Percentiles rank a stretch among this genome's conserved stretches.
Conservation (phyloP, 2,329 filamentous ascomycete genomes). For the Alternaria viburni region DNA sequence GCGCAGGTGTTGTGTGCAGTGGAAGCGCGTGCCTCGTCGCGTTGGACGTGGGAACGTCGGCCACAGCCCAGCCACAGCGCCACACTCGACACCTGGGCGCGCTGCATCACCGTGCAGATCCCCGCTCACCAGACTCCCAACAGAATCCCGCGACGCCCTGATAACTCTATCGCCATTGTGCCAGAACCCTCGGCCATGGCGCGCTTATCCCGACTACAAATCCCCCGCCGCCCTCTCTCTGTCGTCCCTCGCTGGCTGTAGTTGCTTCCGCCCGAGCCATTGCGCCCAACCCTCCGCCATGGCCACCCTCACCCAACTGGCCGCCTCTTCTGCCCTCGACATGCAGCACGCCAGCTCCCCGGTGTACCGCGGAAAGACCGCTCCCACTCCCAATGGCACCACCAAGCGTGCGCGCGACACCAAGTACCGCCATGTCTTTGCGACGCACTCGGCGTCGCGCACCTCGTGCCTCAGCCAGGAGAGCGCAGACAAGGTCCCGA, state of each 20-base stretch:
- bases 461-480: slow-evolving; percentile 89
- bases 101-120: slow-evolving; percentile 21
- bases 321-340: slow-evolving; percentile 34
- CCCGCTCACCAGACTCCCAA: slow-evolving; percentile 26
- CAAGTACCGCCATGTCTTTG: slow-evolving; percentile 92
- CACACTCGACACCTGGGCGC: slow-evolving; percentile 9
- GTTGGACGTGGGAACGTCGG: background rate
- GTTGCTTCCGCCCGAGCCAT: slow-evolving; percentile 7
- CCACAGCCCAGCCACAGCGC: slow-evolving; percentile 11
- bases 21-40: slow-evolving; percentile 15
- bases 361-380: slow-evolving; percentile 31
- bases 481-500: slow-evolving; percentile 69
- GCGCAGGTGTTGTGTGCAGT: slow-evolving; percentile 1
- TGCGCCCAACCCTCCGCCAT: slow-evolving; percentile 26
- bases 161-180: slow-evolving; percentile 16
- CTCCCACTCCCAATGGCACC: slow-evolving; percentile 17
- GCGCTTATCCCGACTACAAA: slow-evolving; percentile 6
- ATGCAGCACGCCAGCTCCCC: slow-evolving; percentile 28
- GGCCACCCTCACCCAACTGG: slow-evolving; percentile 37
- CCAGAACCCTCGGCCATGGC: slow-evolving; percentile 15
- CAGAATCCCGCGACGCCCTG: slow-evolving; percentile 18
- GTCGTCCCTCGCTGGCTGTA: slow-evolving; percentile 14
- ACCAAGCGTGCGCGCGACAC: slow-evolving; percentile 36
- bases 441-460: slow-evolving; percentile 74
- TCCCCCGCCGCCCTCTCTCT: slow-evolving; percentile 18